These are phyloP conservation scores for Neocallimastix lanati DNA, from an alignment of 192 early-diverging fungal species.

Conservation along the genomic window DNA sequence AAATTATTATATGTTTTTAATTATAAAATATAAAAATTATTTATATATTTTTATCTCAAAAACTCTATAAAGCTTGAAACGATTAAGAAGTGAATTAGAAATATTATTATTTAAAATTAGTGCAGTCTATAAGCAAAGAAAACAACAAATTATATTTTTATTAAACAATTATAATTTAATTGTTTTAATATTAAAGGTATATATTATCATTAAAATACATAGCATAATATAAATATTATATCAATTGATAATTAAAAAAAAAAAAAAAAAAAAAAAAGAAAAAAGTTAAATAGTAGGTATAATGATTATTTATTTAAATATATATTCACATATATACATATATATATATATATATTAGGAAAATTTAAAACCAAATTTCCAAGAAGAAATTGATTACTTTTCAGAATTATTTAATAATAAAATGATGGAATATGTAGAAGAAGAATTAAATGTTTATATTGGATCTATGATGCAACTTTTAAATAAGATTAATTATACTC, in stretches of 20 bases:
- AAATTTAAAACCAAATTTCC: conserved; percentile 17
- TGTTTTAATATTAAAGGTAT: conserved; percentile 54
- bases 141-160: conserved; percentile 51
- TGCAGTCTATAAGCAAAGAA: conserved; percentile 46
- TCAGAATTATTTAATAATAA: conserved; percentile 34
- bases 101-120: conserved; percentile 52
- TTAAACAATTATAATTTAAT: conserved; percentile 94
- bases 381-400: conserved; percentile 35
- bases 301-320: no score
- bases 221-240: conserved; percentile 14
- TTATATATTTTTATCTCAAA: no score
- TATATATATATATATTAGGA: conserved; percentile 10
- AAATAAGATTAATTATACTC: conserved; percentile 40
- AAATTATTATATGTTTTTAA: no score
- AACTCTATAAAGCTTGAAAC: conserved; percentile 42
- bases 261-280: no score
- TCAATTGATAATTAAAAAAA: background rate
- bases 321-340: background rate
- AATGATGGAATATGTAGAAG: conserved; percentile 69
- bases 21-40: no score
- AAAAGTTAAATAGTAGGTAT: no score
- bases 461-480: conserved; percentile 67
- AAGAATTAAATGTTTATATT: conserved; percentile 66
- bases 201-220: conserved; percentile 18
- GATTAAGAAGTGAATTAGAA: conserved; percentile 61